These are phyloP conservation scores for Termitomyces sp. DNA, from an alignment of 768 basidiomycete genomes.

Conservation along the genomic window DNA sequence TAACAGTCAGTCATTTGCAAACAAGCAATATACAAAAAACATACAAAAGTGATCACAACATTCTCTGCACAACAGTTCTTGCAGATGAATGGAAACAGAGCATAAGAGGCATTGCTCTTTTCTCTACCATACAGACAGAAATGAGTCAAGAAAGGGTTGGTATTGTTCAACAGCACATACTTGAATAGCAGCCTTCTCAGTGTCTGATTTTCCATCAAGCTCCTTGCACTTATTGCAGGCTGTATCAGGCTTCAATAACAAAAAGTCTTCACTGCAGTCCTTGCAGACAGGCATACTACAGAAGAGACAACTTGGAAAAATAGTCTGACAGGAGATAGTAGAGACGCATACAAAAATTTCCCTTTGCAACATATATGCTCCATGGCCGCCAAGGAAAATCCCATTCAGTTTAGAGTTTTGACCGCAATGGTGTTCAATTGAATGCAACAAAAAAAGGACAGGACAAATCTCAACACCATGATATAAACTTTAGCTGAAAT, in stretches of 20 bases:
- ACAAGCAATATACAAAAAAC: background rate
- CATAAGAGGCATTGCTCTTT: background rate
- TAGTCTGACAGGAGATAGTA: too few relatives aligned
- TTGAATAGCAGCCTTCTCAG: background rate
- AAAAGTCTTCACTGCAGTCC: background rate
- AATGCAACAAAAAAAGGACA: too few relatives aligned
- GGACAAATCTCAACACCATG: too few relatives aligned
- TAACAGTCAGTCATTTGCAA: background rate
- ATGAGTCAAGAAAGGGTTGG: background rate
- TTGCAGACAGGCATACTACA: background rate
- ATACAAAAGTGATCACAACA: background rate
- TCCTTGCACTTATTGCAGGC: background rate
- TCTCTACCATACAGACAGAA: background rate
- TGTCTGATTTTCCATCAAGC: background rate
- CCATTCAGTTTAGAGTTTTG: too few relatives aligned
- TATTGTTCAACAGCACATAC: background rate
- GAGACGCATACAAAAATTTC: too few relatives aligned
- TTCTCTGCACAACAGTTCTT: background rate
- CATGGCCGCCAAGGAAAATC: too few relatives aligned
- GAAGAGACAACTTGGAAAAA: background rate
- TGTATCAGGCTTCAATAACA: background rate
- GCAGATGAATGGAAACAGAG: background rate
- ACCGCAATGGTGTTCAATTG: too few relatives aligned
- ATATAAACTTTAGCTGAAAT: too few relatives aligned
- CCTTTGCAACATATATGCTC: too few relatives aligned